Evolutionary conservation across 805 yeast genomes (phyloP), one percentile per base, ranked within the genome.

Genomic region (Cephaloascus fragrans): DNA sequence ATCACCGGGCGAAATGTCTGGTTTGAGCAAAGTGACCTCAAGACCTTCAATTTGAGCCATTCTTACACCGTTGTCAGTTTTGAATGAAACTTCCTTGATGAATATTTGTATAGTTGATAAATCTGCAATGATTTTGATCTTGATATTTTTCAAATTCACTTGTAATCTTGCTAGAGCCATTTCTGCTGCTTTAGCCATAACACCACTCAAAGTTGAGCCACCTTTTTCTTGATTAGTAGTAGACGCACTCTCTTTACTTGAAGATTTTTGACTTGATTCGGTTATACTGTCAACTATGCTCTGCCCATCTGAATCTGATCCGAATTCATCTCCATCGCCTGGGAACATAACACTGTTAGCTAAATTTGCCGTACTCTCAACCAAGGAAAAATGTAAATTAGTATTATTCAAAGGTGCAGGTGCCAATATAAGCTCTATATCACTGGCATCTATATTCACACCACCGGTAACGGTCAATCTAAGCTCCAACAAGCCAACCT

Each of bases 321-420:
- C 28, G 12, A 12, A 8, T 23, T 43, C 43, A 17, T 47, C 51
- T 18, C 55, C 56, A 17, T 59, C 65, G 15, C 57, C 57, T 23
- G 59, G 55, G 35, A 74, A 53, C 53, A 71, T 63, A 18, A 75
- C 64, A 35, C 80, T 75, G 44, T 70, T 73, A 3, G 93, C 87
- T 40, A 87, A 64, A 47, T 82, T 86, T 18, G 80, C 79, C 0
- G 90, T 80, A 41, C 93, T 82, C 48, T 78, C 82, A 0, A 84
- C 78, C 41, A 84, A 56, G 41, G 79, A 75, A 41, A 75, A 75
- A 41, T 61, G 64, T 47, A 57, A 53, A 45, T 14, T 44, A 53
- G 60, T 47, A 44, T 54, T 51, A 19, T 51, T 36, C 38, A 8
- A 16, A 5, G 37, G 14, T 1, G 56, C 42, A 2, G 66, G 60